Evolutionary conservation across 1,284 basidiomycete species (phyloP).

Genomic region (Flammula alnicola): DNA sequence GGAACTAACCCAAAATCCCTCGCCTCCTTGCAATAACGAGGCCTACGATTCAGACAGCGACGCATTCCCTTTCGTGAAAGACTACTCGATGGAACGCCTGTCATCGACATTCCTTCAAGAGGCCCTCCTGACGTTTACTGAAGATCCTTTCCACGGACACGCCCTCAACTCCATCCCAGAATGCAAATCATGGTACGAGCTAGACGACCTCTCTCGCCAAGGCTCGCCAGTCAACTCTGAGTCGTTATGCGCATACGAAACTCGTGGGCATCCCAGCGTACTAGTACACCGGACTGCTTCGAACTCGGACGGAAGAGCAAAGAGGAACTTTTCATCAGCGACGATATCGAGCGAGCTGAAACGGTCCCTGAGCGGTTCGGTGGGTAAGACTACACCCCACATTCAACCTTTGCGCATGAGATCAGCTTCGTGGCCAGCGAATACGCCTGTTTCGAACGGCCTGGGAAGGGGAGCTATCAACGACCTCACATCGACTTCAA

Average conservation of each 20-base stretch:
- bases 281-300: not conserved
- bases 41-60: not conserved
- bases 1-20: too few species aligned
- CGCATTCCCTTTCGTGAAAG: not conserved
- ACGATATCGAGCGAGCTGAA: constrained; percentile 29
- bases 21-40: too few species aligned
- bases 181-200: constrained; percentile 22
- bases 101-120: constrained; percentile 25
- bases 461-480: too few species aligned
- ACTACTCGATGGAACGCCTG: constrained; percentile 10
- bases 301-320: not conserved
- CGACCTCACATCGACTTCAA: too few species aligned
- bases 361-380: constrained; percentile 8
- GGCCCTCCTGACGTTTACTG: constrained; percentile 21
- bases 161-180: constrained; percentile 21
- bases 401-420: too few species aligned
- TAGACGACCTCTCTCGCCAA: constrained; percentile 1
- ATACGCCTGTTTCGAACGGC: too few species aligned
- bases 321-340: constrained; percentile 16
- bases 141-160: constrained; percentile 24
- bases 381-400: too few species aligned
- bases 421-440: too few species aligned
- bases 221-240: not conserved
- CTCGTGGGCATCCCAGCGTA: not conserved
- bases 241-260: not conserved